Conservation (phyloP, 768 basidiomycete species). For the Hortiboletus flavorubellus region DNA sequence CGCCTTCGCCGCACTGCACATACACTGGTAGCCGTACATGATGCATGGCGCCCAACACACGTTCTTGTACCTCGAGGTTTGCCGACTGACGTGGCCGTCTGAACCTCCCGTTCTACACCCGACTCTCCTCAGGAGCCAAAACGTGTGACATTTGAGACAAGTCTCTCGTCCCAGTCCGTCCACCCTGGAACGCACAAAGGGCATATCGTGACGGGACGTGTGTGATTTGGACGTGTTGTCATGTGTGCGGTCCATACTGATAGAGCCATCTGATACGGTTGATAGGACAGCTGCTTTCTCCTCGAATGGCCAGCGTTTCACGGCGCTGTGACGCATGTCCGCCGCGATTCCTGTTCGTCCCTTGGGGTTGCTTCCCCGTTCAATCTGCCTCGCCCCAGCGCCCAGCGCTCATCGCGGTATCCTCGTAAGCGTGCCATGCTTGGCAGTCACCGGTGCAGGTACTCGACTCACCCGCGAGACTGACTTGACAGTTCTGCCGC, state of each 20-base stretch:
- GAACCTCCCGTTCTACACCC: background rate
- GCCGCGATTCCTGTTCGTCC: constrained; percentile 10
- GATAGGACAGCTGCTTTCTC: constrained; percentile 18
- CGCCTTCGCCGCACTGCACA: constrained; percentile 5
- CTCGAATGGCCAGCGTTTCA: constrained; percentile 19
- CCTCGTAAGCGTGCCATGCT: constrained; percentile 11
- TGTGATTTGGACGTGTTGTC: constrained; percentile 3
- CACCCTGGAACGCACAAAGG: background rate
- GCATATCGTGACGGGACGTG: background rate
- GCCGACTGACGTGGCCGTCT: constrained; percentile 4
- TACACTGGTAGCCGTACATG: background rate
- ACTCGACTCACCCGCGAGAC: background rate
- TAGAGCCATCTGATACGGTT: constrained; percentile 28
- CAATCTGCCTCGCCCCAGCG: constrained; percentile 7
- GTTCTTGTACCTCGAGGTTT: constrained; percentile 3
- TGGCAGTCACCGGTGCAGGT: background rate
- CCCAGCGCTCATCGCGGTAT: constrained; percentile 10
- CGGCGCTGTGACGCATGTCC: constrained; percentile 18
- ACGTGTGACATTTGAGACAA: constrained; percentile 1
- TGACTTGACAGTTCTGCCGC: constrained; percentile 1
- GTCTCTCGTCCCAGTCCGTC: background rate
- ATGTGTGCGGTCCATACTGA: constrained; percentile 5
- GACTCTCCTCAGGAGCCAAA: background rate
- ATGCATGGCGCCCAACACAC: constrained; percentile 4
- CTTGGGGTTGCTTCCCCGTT: constrained; percentile 6